Base-by-base conservation (phyloP, 306 rosid species). In the Acmispon strigosus region DNA sequence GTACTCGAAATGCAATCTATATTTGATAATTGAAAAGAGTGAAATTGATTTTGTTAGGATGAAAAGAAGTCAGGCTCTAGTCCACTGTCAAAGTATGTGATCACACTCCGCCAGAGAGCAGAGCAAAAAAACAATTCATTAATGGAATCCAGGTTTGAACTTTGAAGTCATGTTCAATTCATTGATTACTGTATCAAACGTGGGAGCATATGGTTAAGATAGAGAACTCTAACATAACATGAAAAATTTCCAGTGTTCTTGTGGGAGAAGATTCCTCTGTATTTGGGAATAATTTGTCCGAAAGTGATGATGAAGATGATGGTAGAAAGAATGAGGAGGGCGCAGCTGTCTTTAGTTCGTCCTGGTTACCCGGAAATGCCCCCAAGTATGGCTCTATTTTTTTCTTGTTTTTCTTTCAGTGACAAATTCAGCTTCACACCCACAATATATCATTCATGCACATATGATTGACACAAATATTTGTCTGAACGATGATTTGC, bases 321-420 rank as follows among this genome's bases (percentile, higher is more conserved):
- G 61, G 27, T 32, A 66, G 59, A 32, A 55, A 36, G 57, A 75
- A 82, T n/a, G 86, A 77, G 51, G 70, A 86, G 76, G 96, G 95
- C 58, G 65, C 78, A 54, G 71, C 85, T 14, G 84, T 77, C 70
- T 91, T 94, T 81, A 82, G 85, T 63, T 94, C 97, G 36, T 79
- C 97, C 37, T 94, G 99, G 99, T 77, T 94, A 67, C 97, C 99
- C 0, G 96, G 99, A 85, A 84, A 66, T 32, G 84, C 70, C 54
- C 39, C 87, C 13, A 87, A 80, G 96, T 94, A 86, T 55, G 83
- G 13, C 49, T 48, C 27, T 66, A 39, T 29, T 61, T 43, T 76
- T 82, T 66, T 36, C 44, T 22, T 42, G 14, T 68, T 68, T 52
- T 48, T 69, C 47, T 39, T 13, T n/a, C 45, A 20, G 50, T 36